Base-by-base conservation (phyloP, 2,329 filamentous ascomycete species). In the Chaetomium strumarium region DNA sequence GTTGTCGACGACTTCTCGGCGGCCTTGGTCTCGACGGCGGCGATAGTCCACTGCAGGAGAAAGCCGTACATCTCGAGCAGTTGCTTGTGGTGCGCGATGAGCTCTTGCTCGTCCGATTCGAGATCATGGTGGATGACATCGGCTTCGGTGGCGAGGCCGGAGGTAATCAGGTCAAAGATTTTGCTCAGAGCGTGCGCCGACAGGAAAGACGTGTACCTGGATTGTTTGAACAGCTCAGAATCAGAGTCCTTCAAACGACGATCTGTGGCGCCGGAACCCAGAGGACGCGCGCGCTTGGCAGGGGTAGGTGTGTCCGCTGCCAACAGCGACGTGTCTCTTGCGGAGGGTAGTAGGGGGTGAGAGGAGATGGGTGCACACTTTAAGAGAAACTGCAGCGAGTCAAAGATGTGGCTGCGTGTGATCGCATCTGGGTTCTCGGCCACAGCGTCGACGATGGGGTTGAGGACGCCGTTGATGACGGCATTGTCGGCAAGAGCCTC, bases 41-140 rank as follows among this genome's bases (percentile, higher is more conserved):
- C 86, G 58, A 97, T 86, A 7, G 90, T 88, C 95, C 93, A 99
- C 69, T 96, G 91, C 45, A 99, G 73, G 11, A 99, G 75, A 65
- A 96, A 99, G 33, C 86, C 92, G 67, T 95, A 97, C 65, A 95
- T 88, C 68, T 99, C 93, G 59, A 99, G 79, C 1, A 96, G 77
- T 60, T 88, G 84, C 70, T 96, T 96, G 74, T 99, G 92, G 63
- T 95, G 85, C 37, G 85, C 79, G 43, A 95, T 76, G 9, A 86
- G 79, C 64, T 95, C 90, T 68, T 96, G 90, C 66, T 97, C 92
- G 69, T 97, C 92, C 40, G 83, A 85, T 65, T 96, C 91, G 67
- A 95, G 80, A 65, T 96, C 91, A 68, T 87, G 81, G 68, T 95
- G 81, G 44, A 92, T 84, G 52, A 85, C 79, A 63, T 97, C 91